These are phyloP conservation scores for Conticribra weissflogii DNA, from an alignment of 108 stramenopile species.

Conservation along the genomic window DNA sequence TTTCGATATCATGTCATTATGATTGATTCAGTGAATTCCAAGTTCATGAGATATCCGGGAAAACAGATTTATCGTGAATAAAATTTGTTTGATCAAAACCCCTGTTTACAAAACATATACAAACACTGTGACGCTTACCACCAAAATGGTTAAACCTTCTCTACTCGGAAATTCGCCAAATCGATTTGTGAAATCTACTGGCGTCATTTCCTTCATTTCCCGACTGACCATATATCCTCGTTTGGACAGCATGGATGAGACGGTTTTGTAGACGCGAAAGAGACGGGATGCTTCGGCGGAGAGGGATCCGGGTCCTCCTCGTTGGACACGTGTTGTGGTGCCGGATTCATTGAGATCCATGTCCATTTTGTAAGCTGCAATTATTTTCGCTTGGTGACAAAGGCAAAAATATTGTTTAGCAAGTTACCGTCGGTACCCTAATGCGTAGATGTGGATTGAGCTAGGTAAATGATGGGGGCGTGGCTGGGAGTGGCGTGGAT, in stretches of 20 bases:
- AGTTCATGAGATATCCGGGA: too few species aligned
- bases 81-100: too few species aligned
- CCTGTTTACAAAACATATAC: background rate
- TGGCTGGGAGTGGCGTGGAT: too few species aligned
- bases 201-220: slow-evolving; percentile 87
- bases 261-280: slow-evolving; percentile 92
- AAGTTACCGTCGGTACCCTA: too few species aligned
- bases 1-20: slow-evolving; percentile 7
- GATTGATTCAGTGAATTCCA: too few species aligned
- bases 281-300: slow-evolving; percentile 84
- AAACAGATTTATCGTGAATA: too few species aligned
- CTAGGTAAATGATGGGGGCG: too few species aligned
- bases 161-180: slow-evolving; percentile 88
- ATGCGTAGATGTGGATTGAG: too few species aligned
- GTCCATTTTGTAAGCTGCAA: too few species aligned
- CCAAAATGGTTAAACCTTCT: slow-evolving; percentile 83
- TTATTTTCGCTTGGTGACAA: too few species aligned
- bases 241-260: slow-evolving; percentile 88
- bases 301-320: slow-evolving; percentile 33
- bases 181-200: slow-evolving; percentile 65
- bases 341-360: slow-evolving; percentile 3
- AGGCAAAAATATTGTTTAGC: too few species aligned
- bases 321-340: slow-evolving; percentile 3
- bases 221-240: slow-evolving; percentile 91
- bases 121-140: slow-evolving; percentile 41